phyloP scores from a whole-genome alignment of 148 eudicot species.

The Camellia lanceoleosa region DNA sequence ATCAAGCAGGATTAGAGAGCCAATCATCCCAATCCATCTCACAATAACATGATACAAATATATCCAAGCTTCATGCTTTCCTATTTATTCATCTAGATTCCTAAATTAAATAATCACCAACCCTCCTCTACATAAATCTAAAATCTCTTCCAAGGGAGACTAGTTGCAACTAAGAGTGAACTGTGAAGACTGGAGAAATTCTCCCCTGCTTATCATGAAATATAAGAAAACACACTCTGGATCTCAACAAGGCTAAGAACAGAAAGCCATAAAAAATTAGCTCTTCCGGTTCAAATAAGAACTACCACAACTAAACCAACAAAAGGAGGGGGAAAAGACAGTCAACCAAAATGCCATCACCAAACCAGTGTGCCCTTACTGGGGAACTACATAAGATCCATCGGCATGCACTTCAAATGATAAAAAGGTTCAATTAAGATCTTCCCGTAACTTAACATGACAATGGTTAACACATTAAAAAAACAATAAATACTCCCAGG shows the following conservation, averaged over 20 bases:
- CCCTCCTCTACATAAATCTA: not conserved
- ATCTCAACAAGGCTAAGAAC: not conserved
- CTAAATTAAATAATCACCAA: not conserved
- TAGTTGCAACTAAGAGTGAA: too few relatives aligned
- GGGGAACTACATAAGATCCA: too few relatives aligned
- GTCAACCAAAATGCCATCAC: not conserved
- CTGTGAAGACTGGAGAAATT: not conserved
- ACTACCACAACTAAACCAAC: not conserved
- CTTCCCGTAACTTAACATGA: not conserved
- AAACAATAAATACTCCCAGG: not conserved
- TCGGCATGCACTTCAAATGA: too few relatives aligned
- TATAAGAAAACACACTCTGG: not conserved
- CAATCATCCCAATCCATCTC: not conserved
- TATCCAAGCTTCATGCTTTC: not conserved
- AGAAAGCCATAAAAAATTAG: not conserved
- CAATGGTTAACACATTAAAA: not conserved
- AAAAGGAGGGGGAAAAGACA: not conserved
- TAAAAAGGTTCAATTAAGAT: too few relatives aligned
- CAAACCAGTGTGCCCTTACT: too few relatives aligned
- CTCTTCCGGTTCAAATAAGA: not conserved
- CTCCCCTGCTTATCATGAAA: not conserved
- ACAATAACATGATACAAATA: not conserved
- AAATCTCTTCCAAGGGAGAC: not conserved
- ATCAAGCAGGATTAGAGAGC: not conserved
- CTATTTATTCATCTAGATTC: not conserved